These are phyloP conservation scores for Chaetomium tenue DNA, from an alignment of 495 filamentous ascomycete genomes.

Conservation along the genomic window DNA sequence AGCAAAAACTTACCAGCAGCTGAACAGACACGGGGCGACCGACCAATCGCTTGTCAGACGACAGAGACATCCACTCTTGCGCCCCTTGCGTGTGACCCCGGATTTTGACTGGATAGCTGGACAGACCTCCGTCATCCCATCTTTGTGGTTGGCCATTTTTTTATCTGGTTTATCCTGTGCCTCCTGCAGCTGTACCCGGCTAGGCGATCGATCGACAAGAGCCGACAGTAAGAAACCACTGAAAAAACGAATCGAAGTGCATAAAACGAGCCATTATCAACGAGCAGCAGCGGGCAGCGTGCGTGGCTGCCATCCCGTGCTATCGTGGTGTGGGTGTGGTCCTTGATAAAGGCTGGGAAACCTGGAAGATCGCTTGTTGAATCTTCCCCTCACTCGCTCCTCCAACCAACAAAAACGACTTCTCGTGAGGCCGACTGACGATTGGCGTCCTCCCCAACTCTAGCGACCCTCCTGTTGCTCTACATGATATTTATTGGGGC, in stretches of 20 bases:
- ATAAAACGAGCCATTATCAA: conserved; percentile 5
- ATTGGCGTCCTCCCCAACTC: conserved; percentile 1
- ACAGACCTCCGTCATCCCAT: conserved; percentile 15
- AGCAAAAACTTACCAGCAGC: background rate
- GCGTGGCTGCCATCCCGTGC: conserved; percentile 4
- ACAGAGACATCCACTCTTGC: background rate
- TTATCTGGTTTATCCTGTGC: conserved; percentile 6
- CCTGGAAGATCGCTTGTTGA: background rate
- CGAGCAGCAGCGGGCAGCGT: background rate
- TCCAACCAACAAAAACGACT: conserved; percentile 5
- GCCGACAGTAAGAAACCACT: background rate
- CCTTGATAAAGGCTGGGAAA: background rate
- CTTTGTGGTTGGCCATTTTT: conserved; percentile 15
- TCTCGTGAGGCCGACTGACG: conserved; percentile 19
- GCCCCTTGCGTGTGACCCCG: conserved; percentile 11
- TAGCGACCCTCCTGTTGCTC: conserved; percentile 12
- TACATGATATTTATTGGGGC: conserved; percentile 16
- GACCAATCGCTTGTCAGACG: background rate
- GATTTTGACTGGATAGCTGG: conserved; percentile 17
- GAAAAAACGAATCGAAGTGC: background rate
- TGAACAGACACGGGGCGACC: background rate
- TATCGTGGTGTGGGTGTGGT: conserved; percentile 12
- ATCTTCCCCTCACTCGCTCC: conserved; percentile 15
- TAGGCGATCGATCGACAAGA: conserved; percentile 9
- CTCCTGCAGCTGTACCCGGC: conserved; percentile 12